phyloP scores from a whole-genome alignment of 2,329 filamentous ascomycete genomes.

The Phaeosphaeriaceae sp. region DNA sequence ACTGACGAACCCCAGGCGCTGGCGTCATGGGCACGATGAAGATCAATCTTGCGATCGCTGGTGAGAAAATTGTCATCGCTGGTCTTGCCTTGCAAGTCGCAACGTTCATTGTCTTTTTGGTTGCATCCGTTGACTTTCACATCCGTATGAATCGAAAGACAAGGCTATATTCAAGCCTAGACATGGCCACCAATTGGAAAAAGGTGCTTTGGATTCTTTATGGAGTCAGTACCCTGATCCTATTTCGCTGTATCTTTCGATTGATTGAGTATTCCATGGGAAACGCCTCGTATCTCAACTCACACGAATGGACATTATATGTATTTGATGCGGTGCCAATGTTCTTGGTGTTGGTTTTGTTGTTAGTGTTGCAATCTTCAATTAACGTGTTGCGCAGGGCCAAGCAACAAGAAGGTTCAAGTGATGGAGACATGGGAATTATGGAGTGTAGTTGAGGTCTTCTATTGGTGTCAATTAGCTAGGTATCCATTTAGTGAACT shows the following conservation, averaged over 20 bases:
- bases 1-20: constrained; percentile 25
- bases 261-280: constrained; percentile 59
- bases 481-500: no score
- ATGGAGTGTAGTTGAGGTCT: not conserved
- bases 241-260: constrained; percentile 58
- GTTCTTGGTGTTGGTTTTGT: constrained; percentile 51
- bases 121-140: constrained; percentile 39
- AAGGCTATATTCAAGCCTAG: not conserved
- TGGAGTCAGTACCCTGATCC: constrained; percentile 54
- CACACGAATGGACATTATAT: constrained; percentile 55
- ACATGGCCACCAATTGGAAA: constrained; percentile 20
- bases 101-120: constrained; percentile 41
- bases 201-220: constrained; percentile 53
- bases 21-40: constrained; percentile 45
- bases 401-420: constrained; percentile 5
- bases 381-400: constrained; percentile 21
- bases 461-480: no score
- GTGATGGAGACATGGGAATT: constrained; percentile 9
- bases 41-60: constrained; percentile 36
- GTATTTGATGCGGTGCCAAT: constrained; percentile 57
- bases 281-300: constrained; percentile 53
- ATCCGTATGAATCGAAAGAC: constrained; percentile 29
- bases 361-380: constrained; percentile 36
- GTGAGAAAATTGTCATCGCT: constrained; percentile 43
- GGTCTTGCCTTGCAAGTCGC: constrained; percentile 43